A percentile compares a stretch with the other conserved stretches of the same genome.
phyloP scores from a whole-genome alignment of 208 protist species.

The Acanthamoeba comandoni region DNA sequence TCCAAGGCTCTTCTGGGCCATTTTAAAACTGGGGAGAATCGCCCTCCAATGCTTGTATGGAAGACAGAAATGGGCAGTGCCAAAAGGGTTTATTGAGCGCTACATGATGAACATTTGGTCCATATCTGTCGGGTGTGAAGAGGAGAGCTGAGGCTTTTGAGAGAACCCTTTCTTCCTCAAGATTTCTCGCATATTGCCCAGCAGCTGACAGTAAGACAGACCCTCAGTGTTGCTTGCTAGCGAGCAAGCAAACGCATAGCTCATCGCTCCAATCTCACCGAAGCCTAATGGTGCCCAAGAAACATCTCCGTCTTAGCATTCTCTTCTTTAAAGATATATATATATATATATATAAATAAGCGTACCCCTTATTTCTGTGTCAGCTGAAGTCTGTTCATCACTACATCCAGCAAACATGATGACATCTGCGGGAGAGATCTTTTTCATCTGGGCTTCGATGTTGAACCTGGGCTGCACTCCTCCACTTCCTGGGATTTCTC shows the following conservation, averaged over 20 bases:
- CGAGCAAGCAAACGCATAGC: slow-evolving; percentile 18
- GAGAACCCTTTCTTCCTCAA: not conserved
- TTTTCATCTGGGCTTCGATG: not conserved
- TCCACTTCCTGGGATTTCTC: slow-evolving; percentile 1
- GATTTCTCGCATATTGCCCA: not conserved
- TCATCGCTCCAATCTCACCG: slow-evolving; percentile 50
- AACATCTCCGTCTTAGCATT: too few relatives aligned
- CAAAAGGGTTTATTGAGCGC: too few relatives aligned
- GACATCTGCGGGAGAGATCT: slow-evolving; percentile 36
- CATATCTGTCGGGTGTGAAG: slow-evolving; percentile 28
- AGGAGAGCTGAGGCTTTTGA: slow-evolving; percentile 34
- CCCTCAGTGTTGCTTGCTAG: not conserved
- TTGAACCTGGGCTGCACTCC: too few relatives aligned
- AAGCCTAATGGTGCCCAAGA: not conserved
- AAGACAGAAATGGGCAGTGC: too few relatives aligned
- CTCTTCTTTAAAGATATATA: too few relatives aligned
- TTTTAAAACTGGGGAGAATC: too few relatives aligned
- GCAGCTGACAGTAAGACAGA: not conserved
- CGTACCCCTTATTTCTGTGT: slow-evolving; percentile 23
- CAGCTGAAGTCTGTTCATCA: slow-evolving; percentile 50
- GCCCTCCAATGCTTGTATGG: too few relatives aligned
- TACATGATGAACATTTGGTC: slow-evolving; percentile 26
- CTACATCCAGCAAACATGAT: slow-evolving; percentile 75
- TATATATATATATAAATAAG: too few relatives aligned
- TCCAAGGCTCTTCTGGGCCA: too few relatives aligned